Conservation (phyloP, 345 rosid species). For the Linum usitatissimum region DNA sequence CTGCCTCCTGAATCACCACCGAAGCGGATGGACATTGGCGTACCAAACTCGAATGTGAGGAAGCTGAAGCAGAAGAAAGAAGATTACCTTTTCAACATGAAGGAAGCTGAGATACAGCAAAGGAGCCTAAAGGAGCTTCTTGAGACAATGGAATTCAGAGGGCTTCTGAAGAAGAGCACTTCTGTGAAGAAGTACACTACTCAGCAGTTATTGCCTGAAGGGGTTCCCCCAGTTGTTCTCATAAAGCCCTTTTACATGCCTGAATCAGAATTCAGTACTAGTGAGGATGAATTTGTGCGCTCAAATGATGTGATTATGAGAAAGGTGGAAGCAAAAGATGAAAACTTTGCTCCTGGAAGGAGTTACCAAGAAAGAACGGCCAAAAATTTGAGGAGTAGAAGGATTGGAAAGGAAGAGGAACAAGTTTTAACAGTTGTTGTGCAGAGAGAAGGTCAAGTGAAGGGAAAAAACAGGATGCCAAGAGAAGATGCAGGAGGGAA, state of each 20-base stretch:
- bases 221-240: conserved; percentile 44
- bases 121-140: conserved; percentile 39
- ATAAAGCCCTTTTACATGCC: conserved; percentile 37
- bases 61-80: conserved; percentile 12
- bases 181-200: conserved; percentile 11
- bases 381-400: conserved; percentile 21
- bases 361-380: conserved; percentile 15
- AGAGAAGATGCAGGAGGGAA: not conserved
- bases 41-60: conserved; percentile 6
- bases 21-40: conserved; percentile 20
- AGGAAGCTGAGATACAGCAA: conserved; percentile 25
- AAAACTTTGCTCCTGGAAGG: too few species aligned
- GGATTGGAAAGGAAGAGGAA: conserved; percentile 26
- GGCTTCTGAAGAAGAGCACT: conserved; percentile 29
- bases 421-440: conserved; percentile 11
- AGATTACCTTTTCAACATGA: not conserved
- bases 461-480: not conserved
- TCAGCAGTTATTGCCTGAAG: conserved; percentile 19
- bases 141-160: conserved; percentile 36
- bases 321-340: too few species aligned
- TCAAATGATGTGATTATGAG: conserved; percentile 17
- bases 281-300: conserved; percentile 12
- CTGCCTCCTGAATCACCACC: conserved; percentile 28
- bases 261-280: conserved; percentile 17
- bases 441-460: not conserved